These are phyloP conservation scores for Colletotrichum abscissum DNA, from an alignment of 2,329 filamentous ascomycete species.

Conservation along the genomic window DNA sequence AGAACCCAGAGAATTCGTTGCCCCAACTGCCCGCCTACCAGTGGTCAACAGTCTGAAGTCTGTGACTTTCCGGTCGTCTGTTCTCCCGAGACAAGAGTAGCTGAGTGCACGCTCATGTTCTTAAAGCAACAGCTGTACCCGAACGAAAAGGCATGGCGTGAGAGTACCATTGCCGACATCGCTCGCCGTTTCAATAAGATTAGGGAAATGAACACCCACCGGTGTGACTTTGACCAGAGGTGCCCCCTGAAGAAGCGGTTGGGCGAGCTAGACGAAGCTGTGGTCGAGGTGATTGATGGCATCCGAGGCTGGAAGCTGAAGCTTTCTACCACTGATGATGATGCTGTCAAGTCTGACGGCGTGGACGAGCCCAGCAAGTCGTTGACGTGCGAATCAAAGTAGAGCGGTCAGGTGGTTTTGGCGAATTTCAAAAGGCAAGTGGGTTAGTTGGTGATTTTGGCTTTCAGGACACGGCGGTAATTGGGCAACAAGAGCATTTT, in stretches of 20 bases:
- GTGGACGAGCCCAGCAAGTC: background rate
- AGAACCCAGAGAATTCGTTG: background rate
- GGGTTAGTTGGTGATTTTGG: background rate
- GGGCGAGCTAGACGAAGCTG: background rate
- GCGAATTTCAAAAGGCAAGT: background rate
- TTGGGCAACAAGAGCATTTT: background rate
- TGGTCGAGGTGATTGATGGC: background rate
- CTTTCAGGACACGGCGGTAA: background rate
- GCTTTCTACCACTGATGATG: background rate
- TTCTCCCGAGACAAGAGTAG: background rate
- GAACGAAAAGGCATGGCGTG: background rate
- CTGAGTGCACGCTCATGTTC: slow-evolving; percentile 1
- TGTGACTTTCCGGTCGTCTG: background rate
- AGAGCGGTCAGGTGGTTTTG: background rate
- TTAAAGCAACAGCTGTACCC: background rate
- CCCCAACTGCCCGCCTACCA: background rate
- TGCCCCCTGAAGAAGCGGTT: background rate
- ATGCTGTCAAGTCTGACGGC: background rate
- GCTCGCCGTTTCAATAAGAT: background rate
- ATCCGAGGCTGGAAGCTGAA: background rate
- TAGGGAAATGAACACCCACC: background rate
- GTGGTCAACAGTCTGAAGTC: background rate
- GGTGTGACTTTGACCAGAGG: background rate
- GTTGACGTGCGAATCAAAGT: background rate
- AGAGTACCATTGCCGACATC: background rate